Percentiles rank a stretch among this genome's conserved stretches.
These are phyloP conservation scores for Podila clonocystis DNA, from an alignment of 192 early-diverging fungal genomes.

Conservation along the genomic window DNA sequence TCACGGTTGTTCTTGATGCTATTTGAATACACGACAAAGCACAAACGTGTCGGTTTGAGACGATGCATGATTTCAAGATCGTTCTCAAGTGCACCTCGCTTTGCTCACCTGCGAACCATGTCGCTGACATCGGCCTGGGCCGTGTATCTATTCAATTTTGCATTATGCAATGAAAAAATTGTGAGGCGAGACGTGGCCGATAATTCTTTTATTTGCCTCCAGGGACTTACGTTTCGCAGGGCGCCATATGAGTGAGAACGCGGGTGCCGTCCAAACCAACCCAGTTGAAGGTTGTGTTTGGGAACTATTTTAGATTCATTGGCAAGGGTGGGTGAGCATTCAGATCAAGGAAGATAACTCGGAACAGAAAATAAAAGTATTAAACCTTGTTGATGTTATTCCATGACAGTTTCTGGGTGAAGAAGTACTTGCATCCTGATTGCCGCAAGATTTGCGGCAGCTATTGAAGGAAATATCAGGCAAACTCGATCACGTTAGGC, in stretches of 20 bases:
- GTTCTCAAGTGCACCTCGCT: too few relatives aligned
- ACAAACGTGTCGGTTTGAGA: too few relatives aligned
- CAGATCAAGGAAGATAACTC: background rate
- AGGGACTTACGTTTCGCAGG: constrained; percentile 78
- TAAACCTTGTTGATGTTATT: constrained; percentile 95
- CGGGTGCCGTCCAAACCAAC: constrained; percentile 86
- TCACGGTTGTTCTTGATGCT: constrained; percentile 92
- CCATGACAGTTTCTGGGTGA: constrained; percentile 99
- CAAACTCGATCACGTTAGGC: background rate
- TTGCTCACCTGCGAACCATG: constrained; percentile 46
- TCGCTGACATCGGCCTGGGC: constrained; percentile 42
- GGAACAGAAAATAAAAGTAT: background rate
- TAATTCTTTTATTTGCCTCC: background rate
- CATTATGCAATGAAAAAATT: background rate
- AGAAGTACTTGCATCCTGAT: constrained; percentile 91
- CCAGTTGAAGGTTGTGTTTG: constrained; percentile 97
- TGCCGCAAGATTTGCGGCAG: constrained; percentile 91
- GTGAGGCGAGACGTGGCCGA: background rate
- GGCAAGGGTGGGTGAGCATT: background rate
- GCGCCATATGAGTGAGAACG: constrained; percentile 91
- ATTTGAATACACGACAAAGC: background rate
- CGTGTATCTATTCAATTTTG: constrained; percentile 13
- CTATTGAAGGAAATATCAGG: background rate
- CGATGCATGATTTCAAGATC: too few relatives aligned
- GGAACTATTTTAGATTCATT: constrained; percentile 67